These are phyloP conservation scores for Cladosporium sp. DNA, from an alignment of 2,329 filamentous ascomycete genomes.

Conservation along the genomic window DNA sequence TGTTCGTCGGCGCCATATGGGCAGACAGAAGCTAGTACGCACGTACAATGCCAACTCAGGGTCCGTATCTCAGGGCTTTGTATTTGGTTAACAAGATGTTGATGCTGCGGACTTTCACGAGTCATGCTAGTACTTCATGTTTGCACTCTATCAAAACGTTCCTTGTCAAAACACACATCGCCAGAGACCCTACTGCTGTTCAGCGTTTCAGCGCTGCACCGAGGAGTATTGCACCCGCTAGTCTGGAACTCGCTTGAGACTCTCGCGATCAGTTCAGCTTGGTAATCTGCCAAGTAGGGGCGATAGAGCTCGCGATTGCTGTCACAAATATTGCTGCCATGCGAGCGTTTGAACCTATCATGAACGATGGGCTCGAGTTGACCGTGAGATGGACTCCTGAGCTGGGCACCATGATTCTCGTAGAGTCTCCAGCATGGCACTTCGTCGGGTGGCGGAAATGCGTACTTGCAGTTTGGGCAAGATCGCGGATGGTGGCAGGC, in stretches of 20 bases:
- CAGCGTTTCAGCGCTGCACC: background rate
- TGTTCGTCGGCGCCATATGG: no score
- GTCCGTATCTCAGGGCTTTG: no score
- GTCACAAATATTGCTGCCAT: background rate
- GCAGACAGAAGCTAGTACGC: no score
- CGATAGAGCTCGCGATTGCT: background rate
- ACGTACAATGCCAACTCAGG: no score
- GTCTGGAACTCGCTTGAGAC: conserved; percentile 1
- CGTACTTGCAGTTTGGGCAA: conserved; percentile 8
- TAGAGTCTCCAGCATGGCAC: background rate
- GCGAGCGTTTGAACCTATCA: background rate
- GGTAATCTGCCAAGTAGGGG: background rate
- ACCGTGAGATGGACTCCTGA: background rate
- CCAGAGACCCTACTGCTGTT: background rate
- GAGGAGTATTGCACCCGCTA: conserved; percentile 1
- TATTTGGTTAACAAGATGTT: no score
- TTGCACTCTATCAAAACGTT: background rate
- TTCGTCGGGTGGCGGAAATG: background rate
- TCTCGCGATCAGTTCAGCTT: background rate
- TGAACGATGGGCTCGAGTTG: background rate
- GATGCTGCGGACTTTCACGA: no score
- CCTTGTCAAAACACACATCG: background rate
- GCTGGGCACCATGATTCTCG: background rate
- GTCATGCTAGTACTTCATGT: no score
- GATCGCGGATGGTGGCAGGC: background rate